Evolutionary conservation across 1,139 yeast species (phyloP), one percentile per base, ranked within the genome.

Genomic region (Zygosaccharomyces sapae): DNA sequence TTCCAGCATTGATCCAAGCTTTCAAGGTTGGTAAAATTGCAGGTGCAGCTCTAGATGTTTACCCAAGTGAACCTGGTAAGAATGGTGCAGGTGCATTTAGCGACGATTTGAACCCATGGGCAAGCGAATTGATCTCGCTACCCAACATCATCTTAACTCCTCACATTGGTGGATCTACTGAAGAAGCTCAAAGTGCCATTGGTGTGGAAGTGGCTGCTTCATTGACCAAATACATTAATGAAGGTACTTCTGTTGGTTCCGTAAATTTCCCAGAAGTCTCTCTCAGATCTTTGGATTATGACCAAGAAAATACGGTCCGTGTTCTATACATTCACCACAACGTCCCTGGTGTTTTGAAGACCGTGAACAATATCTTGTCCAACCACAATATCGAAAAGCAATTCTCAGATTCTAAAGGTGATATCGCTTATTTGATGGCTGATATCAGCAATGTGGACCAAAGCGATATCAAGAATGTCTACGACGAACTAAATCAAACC

Each of bases 261-360:
- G 98, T 92, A 53, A 92, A 92, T 77, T 90, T 94, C 95, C 98
- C 99, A 63, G 98, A 94, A 74, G 97, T 94, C 57, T 75, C 92
- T 19, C 77, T 92, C 63, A 86, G 97, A 74, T 85, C 92, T 27
- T 77, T 90, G 59, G 87, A 88, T 66, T 78, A 85, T 68, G 97
- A 89, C 63, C 96, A 88, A 71, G 83, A 85, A 64, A 78, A 86
- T 67, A 79, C 83, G 44, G 97, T 90, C 58, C 87, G 98, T 75
- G 96, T 92, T 38, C 77, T 94, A 63, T 92, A 92, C 72, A 87
- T 90, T 66, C 98, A 92, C 74, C 94, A 87, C 71, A 92, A 92
- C 71, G 97, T 94, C 61, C 98, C 99, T 33, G 99, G 99, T 80
- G 99, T 94, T 48, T 78, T 92, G 78, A 86, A 89, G 70, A 89